Evolutionary conservation across 768 basidiomycete genomes (phyloP), one percentile per base, ranked within the genome.

Genomic region (Dioszegia aurantiaca): DNA sequence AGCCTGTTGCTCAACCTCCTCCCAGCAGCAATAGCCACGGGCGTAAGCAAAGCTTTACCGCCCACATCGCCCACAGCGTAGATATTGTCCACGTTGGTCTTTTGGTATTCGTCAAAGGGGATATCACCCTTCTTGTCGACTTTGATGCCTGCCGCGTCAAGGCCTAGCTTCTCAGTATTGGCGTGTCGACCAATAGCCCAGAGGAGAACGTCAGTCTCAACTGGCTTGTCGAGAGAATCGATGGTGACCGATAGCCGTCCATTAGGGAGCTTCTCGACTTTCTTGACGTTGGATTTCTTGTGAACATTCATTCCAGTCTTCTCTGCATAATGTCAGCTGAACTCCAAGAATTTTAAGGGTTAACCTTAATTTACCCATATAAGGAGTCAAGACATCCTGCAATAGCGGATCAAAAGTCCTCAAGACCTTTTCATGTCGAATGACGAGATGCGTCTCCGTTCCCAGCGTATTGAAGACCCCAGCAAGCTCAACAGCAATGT

Each of bases 21-120:
- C 21, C 91, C 95, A 16, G 95, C 95, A 46, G 94, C 94, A 58
- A 99, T 94, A 40, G 95, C 95, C 10, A 99, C 95, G 16, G 95
- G 95, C 3, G 95, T 99, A 59, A 99, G 81, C 30, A 94, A 80
- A 41, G 85, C 89, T 77, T 95, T 93, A 61, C 95, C 95, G 64
- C 85, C 85, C 21, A 92, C 90, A 72, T 99, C 95, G 1, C 95
- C 95, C 56, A 98, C 86, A 1, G 91, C 84, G 42, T 82, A 86
- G 65, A 98, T 81, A 43, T 84, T 82, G 28, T 83, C 78, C 19
- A 91, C 83, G 51, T 74, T 82, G 49, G 89, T 84, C 72, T 87
- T 86, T 81, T 99, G 94, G 76, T 84, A 95, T 69, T 94, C 88
- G 77, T 99, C 90, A 33, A 92, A 90, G 31, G 87, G 67, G 46